These are phyloP conservation scores for Beverwykella pulmonaria DNA, from an alignment of 495 filamentous ascomycete genomes.

Conservation along the genomic window DNA sequence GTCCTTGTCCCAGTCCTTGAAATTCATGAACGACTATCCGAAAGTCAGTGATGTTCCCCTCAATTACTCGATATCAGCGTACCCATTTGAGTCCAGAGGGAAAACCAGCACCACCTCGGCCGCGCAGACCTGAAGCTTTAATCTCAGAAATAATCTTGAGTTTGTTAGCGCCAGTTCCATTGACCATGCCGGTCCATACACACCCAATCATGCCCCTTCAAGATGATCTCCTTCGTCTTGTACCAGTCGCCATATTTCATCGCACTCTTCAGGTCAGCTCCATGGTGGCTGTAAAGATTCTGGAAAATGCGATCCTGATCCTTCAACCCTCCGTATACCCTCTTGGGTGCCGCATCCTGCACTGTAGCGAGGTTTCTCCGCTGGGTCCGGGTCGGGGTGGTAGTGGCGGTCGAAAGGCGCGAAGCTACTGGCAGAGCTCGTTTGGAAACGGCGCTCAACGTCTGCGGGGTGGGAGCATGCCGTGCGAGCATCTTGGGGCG, in stretches of 20 bases:
- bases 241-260: constrained; percentile 99
- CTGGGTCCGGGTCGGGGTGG: constrained; percentile 51
- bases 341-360: constrained; percentile 76
- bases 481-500: constrained; percentile 48
- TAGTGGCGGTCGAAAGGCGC: constrained; percentile 46
- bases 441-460: constrained; percentile 58
- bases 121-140: constrained; percentile 92
- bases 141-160: constrained; percentile 87
- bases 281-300: constrained; percentile 93
- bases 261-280: constrained; percentile 85
- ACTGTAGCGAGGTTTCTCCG: constrained; percentile 80
- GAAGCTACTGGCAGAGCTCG: constrained; percentile 57
- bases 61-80: constrained; percentile 19
- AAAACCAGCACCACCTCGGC: constrained; percentile 96
- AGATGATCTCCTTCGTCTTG: constrained; percentile 96
- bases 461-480: constrained; percentile 46
- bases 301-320: constrained; percentile 99
- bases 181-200: constrained; percentile 26
- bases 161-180: constrained; percentile 7
- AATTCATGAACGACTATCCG: constrained; percentile 95
- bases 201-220: constrained; percentile 97
- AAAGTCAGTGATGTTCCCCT: background rate
- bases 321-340: constrained; percentile 78
- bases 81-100: constrained; percentile 99
- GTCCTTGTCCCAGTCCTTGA: constrained; percentile 99